Percentiles rank a stretch among this genome's conserved stretches.
Conservation (phyloP, 1,139 yeast species). For the Eremothecium gossypii region DNA sequence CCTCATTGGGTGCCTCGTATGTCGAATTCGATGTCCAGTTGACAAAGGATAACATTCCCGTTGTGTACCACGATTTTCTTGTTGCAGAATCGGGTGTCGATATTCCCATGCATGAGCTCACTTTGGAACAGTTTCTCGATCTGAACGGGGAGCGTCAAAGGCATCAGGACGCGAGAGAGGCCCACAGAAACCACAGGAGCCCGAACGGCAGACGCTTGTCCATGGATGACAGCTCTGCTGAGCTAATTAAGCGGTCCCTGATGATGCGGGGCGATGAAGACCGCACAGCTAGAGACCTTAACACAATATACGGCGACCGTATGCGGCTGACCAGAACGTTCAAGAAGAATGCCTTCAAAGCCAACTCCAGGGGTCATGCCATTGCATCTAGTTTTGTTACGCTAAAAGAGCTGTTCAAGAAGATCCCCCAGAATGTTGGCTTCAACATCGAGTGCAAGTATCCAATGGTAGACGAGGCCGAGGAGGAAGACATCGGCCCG, state of each 20-base stretch:
- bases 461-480: constrained; percentile 93
- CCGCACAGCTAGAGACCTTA: constrained; percentile 5
- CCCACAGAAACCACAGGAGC: constrained; percentile 2
- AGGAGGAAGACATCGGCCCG: constrained; percentile 80
- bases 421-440: constrained; percentile 76
- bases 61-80: constrained; percentile 87
- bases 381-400: constrained; percentile 92
- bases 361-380: constrained; percentile 80
- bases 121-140: constrained; percentile 79
- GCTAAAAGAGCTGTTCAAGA: constrained; percentile 70
- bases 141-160: constrained; percentile 31
- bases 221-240: constrained; percentile 13
- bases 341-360: constrained; percentile 81
- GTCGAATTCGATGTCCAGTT: constrained; percentile 96
- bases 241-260: constrained; percentile 8
- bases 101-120: constrained; percentile 89
- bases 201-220: constrained; percentile 13
- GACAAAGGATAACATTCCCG: constrained; percentile 89
- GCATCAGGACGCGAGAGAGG: neutral
- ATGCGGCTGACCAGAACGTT: constrained; percentile 84
- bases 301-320: constrained; percentile 38
- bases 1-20: constrained; percentile 83
- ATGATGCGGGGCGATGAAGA: constrained; percentile 7
- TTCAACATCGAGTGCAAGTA: constrained; percentile 92
- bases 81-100: constrained; percentile 96